Evolutionary conservation across 1,284 basidiomycete species (phyloP).

Genomic region (Golubevia pallescens): DNA sequence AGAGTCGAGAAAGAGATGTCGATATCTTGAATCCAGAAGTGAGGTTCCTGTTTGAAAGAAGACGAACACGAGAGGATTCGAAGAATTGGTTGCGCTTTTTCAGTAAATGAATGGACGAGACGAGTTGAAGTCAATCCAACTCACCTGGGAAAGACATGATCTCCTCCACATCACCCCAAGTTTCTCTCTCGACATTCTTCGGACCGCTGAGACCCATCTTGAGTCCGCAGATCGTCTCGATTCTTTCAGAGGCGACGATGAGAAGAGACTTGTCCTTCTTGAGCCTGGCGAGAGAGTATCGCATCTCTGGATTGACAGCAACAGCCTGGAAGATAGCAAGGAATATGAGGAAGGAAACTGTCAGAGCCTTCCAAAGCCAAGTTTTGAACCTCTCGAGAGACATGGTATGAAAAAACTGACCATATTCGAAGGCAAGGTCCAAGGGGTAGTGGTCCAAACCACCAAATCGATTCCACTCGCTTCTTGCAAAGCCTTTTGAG

Average conservation of each 20-base stretch:
- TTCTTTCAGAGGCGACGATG: conserved; percentile 76
- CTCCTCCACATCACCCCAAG: conserved; percentile 67
- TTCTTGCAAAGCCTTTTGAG: too few species aligned
- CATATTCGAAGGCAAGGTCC: conserved; percentile 96
- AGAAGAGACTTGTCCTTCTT: conserved; percentile 65
- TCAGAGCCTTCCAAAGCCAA: not conserved
- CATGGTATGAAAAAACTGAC: conserved; percentile 66
- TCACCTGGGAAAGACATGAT: conserved; percentile 70
- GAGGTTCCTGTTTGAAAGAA: conserved; percentile 68
- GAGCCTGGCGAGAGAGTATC: conserved; percentile 73
- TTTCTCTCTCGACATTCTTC: not conserved
- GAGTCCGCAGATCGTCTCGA: conserved; percentile 63
- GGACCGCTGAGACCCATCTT: conserved; percentile 9
- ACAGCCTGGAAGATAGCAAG: conserved; percentile 72
- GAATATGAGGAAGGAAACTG: not conserved
- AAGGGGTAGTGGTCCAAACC: conserved; percentile 99
- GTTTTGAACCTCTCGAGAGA: too few species aligned
- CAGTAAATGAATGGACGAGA: not conserved
- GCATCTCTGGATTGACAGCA: conserved; percentile 77
- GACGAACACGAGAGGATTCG: too few species aligned
- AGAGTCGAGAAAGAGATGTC: conserved; percentile 71
- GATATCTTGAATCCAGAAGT: conserved; percentile 74
- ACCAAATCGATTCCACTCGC: too few species aligned
- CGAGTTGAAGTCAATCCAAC: conserved; percentile 3
- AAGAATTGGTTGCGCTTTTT: not conserved